Evolutionary conservation across 2,329 filamentous ascomycete genomes (phyloP).

Genomic region (Trichoderma asperellum): DNA sequence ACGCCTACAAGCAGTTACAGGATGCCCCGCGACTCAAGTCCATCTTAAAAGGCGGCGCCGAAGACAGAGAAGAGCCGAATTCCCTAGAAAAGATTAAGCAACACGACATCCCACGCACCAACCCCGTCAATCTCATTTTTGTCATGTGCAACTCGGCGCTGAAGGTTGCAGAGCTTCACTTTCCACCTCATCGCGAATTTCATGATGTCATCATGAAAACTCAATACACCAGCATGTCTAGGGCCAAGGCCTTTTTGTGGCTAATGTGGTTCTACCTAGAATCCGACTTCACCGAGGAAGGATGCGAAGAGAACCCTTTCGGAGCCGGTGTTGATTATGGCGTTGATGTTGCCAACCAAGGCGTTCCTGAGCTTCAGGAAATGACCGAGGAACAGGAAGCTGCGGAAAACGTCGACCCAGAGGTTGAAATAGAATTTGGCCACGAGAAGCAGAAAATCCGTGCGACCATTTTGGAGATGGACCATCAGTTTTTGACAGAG

Average conservation of each 20-base stretch:
- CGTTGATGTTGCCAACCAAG: slow-evolving; percentile 67
- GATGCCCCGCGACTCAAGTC: slow-evolving; percentile 95
- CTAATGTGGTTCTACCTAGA: slow-evolving; percentile 99
- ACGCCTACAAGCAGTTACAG: slow-evolving; percentile 96
- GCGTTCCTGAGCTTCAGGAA: slow-evolving; percentile 67
- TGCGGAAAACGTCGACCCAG: slow-evolving; percentile 74
- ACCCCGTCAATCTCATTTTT: slow-evolving; percentile 96
- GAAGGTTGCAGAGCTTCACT: slow-evolving; percentile 92
- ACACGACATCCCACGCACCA: slow-evolving; percentile 71
- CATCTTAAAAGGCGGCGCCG: slow-evolving; percentile 93
- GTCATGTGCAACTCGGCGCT: slow-evolving; percentile 87
- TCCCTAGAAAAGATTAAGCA: slow-evolving; percentile 82
- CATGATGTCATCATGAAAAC: slow-evolving; percentile 96
- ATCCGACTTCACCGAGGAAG: slow-evolving; percentile 88
- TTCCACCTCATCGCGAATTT: slow-evolving; percentile 83
- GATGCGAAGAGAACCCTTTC: slow-evolving; percentile 88
- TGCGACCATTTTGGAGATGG: slow-evolving; percentile 74
- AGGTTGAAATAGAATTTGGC: slow-evolving; percentile 71
- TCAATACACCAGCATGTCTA: slow-evolving; percentile 77
- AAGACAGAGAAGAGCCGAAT: slow-evolving; percentile 82
- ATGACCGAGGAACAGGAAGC: slow-evolving; percentile 68
- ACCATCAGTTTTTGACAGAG: slow-evolving; percentile 69
- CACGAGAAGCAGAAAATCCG: slow-evolving; percentile 74
- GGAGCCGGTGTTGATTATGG: slow-evolving; percentile 71
- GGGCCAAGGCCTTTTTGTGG: slow-evolving; percentile 91